phyloP scores from a whole-genome alignment of 176 grass and related monocot genomes.

The Stipa capillata region DNA sequence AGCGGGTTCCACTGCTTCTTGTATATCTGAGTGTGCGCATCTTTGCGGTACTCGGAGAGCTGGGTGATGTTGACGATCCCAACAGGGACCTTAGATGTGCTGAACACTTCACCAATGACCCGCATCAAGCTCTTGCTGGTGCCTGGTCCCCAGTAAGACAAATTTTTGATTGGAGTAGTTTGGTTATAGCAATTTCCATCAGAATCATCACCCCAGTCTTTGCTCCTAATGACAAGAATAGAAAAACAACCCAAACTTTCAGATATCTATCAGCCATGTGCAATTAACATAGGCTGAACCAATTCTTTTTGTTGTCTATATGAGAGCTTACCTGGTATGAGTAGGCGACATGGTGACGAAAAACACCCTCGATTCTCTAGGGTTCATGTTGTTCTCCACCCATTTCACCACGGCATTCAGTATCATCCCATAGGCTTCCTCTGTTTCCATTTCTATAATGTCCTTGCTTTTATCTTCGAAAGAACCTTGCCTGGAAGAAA shows the following conservation, averaged over 20 bases:
- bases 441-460: slow-evolving; percentile 67
- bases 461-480: slow-evolving; percentile 62
- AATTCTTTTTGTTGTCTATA: too few relatives aligned
- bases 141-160: slow-evolving; percentile 59
- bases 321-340: slow-evolving; percentile 47
- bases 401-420: slow-evolving; percentile 67
- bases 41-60: slow-evolving; percentile 87
- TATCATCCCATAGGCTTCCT: slow-evolving; percentile 72
- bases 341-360: slow-evolving; percentile 95
- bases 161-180: slow-evolving; percentile 55
- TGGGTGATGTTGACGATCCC: slow-evolving; percentile 85
- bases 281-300: not conserved
- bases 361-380: slow-evolving; percentile 46
- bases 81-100: slow-evolving; percentile 32
- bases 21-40: slow-evolving; percentile 92
- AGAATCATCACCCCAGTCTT: slow-evolving; percentile 76
- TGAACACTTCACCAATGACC: slow-evolving; percentile 55
- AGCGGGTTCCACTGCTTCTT: slow-evolving; percentile 86
- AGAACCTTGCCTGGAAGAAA: slow-evolving; percentile 43
- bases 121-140: slow-evolving; percentile 81
- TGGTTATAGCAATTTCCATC: slow-evolving; percentile 92
- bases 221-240: slow-evolving; percentile 42
- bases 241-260: not conserved
- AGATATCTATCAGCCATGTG: not conserved
- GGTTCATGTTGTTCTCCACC: slow-evolving; percentile 85